phyloP scores from a whole-genome alignment of 225 moss, liverwort and hornwort species.

The Bryoerythrophyllum caledonicum region DNA sequence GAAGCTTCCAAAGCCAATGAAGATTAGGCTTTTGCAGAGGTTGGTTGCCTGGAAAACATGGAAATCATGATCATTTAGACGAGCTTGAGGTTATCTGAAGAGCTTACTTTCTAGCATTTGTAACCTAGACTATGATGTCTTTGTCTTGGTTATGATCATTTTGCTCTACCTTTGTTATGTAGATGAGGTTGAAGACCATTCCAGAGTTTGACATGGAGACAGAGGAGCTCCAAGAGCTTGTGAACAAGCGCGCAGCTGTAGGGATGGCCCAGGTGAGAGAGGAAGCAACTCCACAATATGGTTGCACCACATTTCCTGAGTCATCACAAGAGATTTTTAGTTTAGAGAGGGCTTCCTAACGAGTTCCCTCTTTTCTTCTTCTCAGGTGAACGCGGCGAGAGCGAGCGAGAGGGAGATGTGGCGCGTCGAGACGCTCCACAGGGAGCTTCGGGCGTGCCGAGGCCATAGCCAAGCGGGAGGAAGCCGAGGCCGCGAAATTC shows the following conservation, averaged over 20 bases:
- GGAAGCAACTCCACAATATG: no score
- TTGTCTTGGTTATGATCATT: slow-evolving; percentile 4
- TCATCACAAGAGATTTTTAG: no score
- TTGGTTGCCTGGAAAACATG: slow-evolving; percentile 18
- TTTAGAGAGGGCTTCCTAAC: no score
- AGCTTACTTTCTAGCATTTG: no score
- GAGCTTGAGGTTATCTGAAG: no score
- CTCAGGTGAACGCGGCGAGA: slow-evolving; percentile 40
- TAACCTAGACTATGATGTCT: no score
- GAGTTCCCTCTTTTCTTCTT: not conserved
- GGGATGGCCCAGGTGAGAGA: slow-evolving; percentile 47
- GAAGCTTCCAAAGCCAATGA: slow-evolving; percentile 54
- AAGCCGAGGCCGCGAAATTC: slow-evolving; percentile 53
- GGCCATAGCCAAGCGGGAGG: slow-evolving; percentile 44
- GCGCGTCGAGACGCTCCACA: slow-evolving; percentile 24
- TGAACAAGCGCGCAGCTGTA: slow-evolving; percentile 43
- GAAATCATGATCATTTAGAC: no score
- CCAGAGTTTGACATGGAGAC: slow-evolving; percentile 26
- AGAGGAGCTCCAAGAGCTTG: slow-evolving; percentile 42
- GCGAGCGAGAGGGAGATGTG: slow-evolving; percentile 45
- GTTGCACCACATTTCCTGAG: not conserved
- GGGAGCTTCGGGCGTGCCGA: slow-evolving; percentile 28
- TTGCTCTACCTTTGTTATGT: slow-evolving; percentile 15
- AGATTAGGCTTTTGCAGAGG: slow-evolving; percentile 57
- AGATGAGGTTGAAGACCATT: slow-evolving; percentile 41